phyloP scores from a whole-genome alignment of 306 rosid species.

The Casuarina equisetifolia region DNA sequence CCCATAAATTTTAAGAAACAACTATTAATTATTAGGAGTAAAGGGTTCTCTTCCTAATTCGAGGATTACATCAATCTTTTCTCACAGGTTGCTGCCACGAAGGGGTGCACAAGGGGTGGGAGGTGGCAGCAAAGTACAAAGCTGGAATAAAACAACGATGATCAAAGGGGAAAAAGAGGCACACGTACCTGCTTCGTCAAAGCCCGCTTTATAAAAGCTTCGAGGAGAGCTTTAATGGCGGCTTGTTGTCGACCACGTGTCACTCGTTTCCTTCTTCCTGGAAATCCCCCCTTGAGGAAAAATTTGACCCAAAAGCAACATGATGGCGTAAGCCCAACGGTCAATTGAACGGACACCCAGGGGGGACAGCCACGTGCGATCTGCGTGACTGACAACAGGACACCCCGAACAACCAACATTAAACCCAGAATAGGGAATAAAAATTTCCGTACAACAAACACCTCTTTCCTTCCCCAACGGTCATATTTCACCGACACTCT shows the following conservation, averaged over 20 bases:
- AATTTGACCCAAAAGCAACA: neutral
- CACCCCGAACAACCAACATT: neutral
- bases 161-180: neutral
- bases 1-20: too few relatives aligned
- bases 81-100: too few relatives aligned
- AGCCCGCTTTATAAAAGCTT: neutral
- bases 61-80: too few relatives aligned
- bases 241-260: constrained; percentile 17
- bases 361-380: constrained; percentile 56
- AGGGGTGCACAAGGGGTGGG: too few relatives aligned
- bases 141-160: neutral
- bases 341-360: constrained; percentile 51
- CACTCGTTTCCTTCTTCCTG: neutral
- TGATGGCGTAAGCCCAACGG: constrained; percentile 54
- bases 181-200: neutral
- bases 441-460: constrained; percentile 49
- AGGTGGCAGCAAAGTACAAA: neutral
- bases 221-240: neutral
- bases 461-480: constrained; percentile 53
- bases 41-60: too few relatives aligned
- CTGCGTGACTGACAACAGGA: constrained; percentile 25
- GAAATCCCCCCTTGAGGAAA: too few relatives aligned
- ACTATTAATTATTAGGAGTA: too few relatives aligned
- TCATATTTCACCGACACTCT: constrained; percentile 66
- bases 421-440: neutral